phyloP scores from a whole-genome alignment of 306 rosid species.

The Gleditsia sinensis region DNA sequence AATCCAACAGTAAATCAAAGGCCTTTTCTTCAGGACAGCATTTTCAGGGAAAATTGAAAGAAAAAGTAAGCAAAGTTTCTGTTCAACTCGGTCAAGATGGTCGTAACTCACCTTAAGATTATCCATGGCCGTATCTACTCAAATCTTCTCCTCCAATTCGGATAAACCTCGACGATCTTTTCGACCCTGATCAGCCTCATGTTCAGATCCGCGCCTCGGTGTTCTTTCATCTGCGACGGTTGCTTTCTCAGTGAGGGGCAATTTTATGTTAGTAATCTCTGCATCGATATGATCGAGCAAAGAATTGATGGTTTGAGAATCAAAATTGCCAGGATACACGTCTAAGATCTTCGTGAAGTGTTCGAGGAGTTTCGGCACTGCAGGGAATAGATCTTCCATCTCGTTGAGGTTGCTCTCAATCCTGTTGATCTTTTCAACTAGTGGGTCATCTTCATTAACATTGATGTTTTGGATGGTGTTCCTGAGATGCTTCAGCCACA shows the following conservation, averaged over 20 bases:
- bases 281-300: neutral
- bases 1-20: constrained; percentile 54
- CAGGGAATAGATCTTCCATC: neutral
- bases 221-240: neutral
- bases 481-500: neutral
- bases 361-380: too few species aligned
- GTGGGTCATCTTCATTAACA: neutral
- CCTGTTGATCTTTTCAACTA: neutral
- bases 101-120: constrained; percentile 44
- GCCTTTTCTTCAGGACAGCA: constrained; percentile 44
- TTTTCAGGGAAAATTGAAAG: constrained; percentile 46
- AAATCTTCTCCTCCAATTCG: neutral
- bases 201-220: neutral
- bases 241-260: neutral
- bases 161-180: neutral
- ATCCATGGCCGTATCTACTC: neutral
- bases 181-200: neutral
- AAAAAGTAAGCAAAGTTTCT: constrained; percentile 44
- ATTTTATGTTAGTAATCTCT: neutral
- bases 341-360: neutral
- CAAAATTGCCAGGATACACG: too few species aligned
- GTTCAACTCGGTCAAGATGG: constrained; percentile 29
- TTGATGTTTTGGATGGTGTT: neutral
- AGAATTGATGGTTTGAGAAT: neutral
- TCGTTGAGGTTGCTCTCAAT: neutral